Percentiles rank a stretch among this genome's conserved stretches.
Evolutionary conservation across 2,329 filamentous ascomycete genomes (phyloP).

Genomic region (Aspergillus caelatus): DNA sequence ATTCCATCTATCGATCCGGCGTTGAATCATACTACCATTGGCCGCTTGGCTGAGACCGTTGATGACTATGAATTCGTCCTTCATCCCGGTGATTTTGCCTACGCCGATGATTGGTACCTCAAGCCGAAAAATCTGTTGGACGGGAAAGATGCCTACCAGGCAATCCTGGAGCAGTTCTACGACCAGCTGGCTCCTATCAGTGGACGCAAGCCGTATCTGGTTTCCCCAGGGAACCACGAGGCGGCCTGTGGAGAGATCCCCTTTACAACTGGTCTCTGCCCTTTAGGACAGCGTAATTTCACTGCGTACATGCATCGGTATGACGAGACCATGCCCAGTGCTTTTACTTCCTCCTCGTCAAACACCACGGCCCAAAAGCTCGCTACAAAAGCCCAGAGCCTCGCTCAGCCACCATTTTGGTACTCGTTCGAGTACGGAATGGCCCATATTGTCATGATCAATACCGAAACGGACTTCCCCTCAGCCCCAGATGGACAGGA

Average conservation of each 20-base stretch:
- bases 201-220: slow-evolving; percentile 60
- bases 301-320: slow-evolving; percentile 63
- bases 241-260: slow-evolving; percentile 50
- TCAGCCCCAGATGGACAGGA: slow-evolving; percentile 50
- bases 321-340: slow-evolving; percentile 54
- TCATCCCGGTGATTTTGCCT: slow-evolving; percentile 54
- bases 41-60: slow-evolving; percentile 53
- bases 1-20: slow-evolving; percentile 55
- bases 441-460: slow-evolving; percentile 57
- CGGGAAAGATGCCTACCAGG: slow-evolving; percentile 56
- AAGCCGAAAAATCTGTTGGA: slow-evolving; percentile 51
- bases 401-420: slow-evolving; percentile 60
- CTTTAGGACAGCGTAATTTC: slow-evolving; percentile 61
- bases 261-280: slow-evolving; percentile 27
- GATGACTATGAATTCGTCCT: slow-evolving; percentile 58
- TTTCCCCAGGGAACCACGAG: slow-evolving; percentile 62
- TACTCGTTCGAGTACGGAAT: slow-evolving; percentile 64
- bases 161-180: slow-evolving; percentile 62
- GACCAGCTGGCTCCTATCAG: slow-evolving; percentile 58
- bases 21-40: slow-evolving; percentile 63
- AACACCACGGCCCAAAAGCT: slow-evolving; percentile 44
- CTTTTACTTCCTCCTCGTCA: slow-evolving; percentile 54
- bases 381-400: slow-evolving; percentile 49
- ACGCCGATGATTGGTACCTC: slow-evolving; percentile 61
- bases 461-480: slow-evolving; percentile 61